phyloP scores from a whole-genome alignment of 2,329 filamentous ascomycete genomes.

The Fusarium buharicum region DNA sequence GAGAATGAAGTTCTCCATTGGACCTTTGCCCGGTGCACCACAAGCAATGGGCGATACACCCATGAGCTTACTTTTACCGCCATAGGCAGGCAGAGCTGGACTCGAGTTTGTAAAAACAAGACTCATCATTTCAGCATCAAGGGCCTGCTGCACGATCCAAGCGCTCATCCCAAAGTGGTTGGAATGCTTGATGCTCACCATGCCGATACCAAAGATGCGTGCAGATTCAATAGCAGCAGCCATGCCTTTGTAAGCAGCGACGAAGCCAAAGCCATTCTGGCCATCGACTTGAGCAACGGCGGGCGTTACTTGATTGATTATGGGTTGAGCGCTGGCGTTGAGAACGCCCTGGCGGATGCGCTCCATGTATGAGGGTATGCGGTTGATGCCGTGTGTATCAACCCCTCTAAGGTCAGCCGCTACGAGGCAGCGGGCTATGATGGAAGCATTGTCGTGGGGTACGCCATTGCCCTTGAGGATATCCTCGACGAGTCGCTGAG shows the following conservation, averaged over 20 bases:
- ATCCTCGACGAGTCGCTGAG: constrained; percentile 59
- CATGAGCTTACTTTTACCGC: constrained; percentile 74
- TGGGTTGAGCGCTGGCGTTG: constrained; percentile 67
- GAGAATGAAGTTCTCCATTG: constrained; percentile 71
- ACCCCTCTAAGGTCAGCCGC: constrained; percentile 81
- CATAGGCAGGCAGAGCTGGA: constrained; percentile 77
- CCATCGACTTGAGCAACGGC: constrained; percentile 76
- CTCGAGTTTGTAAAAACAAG: constrained; percentile 78
- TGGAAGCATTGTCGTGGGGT: constrained; percentile 64
- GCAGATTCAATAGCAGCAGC: constrained; percentile 73
- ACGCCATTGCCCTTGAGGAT: constrained; percentile 72
- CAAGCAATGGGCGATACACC: constrained; percentile 80
- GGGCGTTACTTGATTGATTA: constrained; percentile 70
- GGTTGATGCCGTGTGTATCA: constrained; percentile 81
- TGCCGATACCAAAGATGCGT: constrained; percentile 73
- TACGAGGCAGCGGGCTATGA: constrained; percentile 75
- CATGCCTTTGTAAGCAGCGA: constrained; percentile 76
- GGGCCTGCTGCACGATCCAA: constrained; percentile 80
- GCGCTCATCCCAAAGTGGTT: constrained; percentile 89
- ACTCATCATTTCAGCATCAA: constrained; percentile 76
- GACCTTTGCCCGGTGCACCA: constrained; percentile 72
- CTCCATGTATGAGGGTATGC: constrained; percentile 80
- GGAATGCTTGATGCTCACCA: constrained; percentile 78
- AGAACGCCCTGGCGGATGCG: constrained; percentile 77
- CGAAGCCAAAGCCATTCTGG: constrained; percentile 79